A percentile compares a stretch with the other conserved stretches of the same genome.
Conservation (phyloP, 148 eudicot species). For the Silene conica region DNA sequence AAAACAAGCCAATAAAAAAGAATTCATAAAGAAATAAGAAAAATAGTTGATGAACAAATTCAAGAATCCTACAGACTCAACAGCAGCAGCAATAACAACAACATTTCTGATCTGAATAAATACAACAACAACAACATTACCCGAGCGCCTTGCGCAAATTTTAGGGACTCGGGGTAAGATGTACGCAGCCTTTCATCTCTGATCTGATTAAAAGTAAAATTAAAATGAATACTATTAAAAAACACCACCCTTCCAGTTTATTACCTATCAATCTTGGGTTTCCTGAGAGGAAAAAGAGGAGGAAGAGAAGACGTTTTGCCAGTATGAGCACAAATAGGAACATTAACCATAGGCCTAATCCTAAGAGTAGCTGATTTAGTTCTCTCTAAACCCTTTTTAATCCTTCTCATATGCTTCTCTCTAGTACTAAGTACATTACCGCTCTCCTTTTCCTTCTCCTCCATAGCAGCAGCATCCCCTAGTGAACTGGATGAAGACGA, state of each 20-base stretch:
- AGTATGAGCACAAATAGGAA: conserved; percentile 59
- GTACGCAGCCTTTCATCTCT: too few relatives aligned
- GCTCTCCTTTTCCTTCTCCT: conserved; percentile 43
- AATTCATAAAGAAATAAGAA: conserved; percentile 15
- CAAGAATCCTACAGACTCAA: conserved; percentile 26
- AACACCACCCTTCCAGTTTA: not conserved
- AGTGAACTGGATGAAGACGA: conserved; percentile 54
- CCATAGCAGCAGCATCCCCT: conserved; percentile 45
- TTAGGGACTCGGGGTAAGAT: not conserved
- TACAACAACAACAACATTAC: not conserved
- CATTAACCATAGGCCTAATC: conserved; percentile 79
- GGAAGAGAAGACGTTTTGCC: conserved; percentile 46
- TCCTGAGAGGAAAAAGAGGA: conserved; percentile 60
- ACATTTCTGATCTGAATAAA: conserved; percentile 11
- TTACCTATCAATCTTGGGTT: conserved; percentile 47
- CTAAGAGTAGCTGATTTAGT: conserved; percentile 64
- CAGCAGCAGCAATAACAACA: conserved; percentile 20
- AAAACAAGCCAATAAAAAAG: not conserved
- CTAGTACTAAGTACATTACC: conserved; percentile 17
- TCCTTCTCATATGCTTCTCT: conserved; percentile 55
- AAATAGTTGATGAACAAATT: too few relatives aligned
- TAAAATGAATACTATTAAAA: not conserved
- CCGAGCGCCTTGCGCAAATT: not conserved
- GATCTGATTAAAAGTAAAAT: not conserved
- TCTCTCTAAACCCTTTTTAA: conserved; percentile 76